Base-by-base conservation (phyloP, 805 yeast genomes). In the Pichia deserticola region DNA sequence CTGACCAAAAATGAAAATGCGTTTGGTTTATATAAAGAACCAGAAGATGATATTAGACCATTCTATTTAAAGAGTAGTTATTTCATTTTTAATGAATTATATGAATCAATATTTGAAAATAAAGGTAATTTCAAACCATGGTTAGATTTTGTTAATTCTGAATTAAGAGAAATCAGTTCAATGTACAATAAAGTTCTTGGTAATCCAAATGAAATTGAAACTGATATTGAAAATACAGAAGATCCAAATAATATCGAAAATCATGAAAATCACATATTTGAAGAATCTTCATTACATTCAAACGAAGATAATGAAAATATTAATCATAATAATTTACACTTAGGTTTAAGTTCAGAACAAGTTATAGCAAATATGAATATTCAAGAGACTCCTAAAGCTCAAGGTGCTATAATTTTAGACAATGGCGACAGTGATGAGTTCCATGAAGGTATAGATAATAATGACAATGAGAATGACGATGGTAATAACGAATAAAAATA, bases 171-270 rank as follows among this genome's bases (percentile, higher is more conserved):
- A 47, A 76, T 81, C 10, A 69, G 81, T 52, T 78, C 77, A 46
- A 72, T 77, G 64, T 78, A 78, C 57, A 78, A 77, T 60, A 80
- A 76, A 30, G 81, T 78, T 3, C 61, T 78, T 33, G 84, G 83
- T 4, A 77, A 79, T 49, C 68, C 68, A 7, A 65, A 63, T 38
- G 69, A 65, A 35, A 41, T 58, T 29, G 55, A 49, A 12, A 40
- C 48, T 28, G 49, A 44, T 9, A 38, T 37, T 20, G 48, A 50
- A 5, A 50, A 42, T 10, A 48, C 39, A 13, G 53, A 51, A n/a
- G 51, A 37, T 33, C 33, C 34, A 20, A 49, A 45, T 11, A 46
- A 52, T 20, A 33, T 36, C n/a, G 46, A 42, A 7, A 40, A 44
- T 5, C 20, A 32, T 30, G 42, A 50, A 32, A 20, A 36, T 15